These are phyloP conservation scores for Tulasnella sp. DNA, from an alignment of 768 basidiomycete species.

Conservation along the genomic window DNA sequence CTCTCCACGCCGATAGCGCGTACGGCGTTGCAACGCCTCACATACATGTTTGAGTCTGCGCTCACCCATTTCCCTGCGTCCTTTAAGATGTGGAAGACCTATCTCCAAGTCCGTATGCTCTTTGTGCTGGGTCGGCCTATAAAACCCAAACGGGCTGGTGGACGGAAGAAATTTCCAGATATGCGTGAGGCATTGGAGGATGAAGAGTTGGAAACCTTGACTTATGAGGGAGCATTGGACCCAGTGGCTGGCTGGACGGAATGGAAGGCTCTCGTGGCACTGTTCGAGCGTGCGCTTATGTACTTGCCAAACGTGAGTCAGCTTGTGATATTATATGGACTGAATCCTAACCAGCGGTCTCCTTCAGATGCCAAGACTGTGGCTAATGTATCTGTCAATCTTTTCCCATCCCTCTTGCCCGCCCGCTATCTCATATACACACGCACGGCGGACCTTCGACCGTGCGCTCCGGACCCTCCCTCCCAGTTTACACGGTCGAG, in stretches of 20 bases:
- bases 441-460: constrained; percentile 90
- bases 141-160: constrained; percentile 66
- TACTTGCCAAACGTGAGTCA: constrained; percentile 77
- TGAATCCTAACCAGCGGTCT: not conserved
- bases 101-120: constrained; percentile 68
- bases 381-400: constrained; percentile 86
- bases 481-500: constrained; percentile 78
- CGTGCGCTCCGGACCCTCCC: constrained; percentile 87
- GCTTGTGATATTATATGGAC: not conserved
- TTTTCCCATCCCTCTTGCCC: constrained; percentile 88
- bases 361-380: constrained; percentile 75
- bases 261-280: constrained; percentile 80
- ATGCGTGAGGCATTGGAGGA: constrained; percentile 86
- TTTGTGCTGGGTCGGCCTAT: constrained; percentile 75
- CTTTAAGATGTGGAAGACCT: constrained; percentile 94
- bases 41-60: constrained; percentile 90
- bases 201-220: constrained; percentile 63
- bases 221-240: constrained; percentile 82
- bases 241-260: constrained; percentile 90
- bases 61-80: constrained; percentile 75
- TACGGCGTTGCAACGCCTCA: constrained; percentile 67
- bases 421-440: constrained; percentile 67
- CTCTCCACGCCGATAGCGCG: constrained; percentile 64
- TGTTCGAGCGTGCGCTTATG: constrained; percentile 87
- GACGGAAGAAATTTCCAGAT: constrained; percentile 83